phyloP scores from a whole-genome alignment of 176 grass and related monocot species.

The Avena sativa region DNA sequence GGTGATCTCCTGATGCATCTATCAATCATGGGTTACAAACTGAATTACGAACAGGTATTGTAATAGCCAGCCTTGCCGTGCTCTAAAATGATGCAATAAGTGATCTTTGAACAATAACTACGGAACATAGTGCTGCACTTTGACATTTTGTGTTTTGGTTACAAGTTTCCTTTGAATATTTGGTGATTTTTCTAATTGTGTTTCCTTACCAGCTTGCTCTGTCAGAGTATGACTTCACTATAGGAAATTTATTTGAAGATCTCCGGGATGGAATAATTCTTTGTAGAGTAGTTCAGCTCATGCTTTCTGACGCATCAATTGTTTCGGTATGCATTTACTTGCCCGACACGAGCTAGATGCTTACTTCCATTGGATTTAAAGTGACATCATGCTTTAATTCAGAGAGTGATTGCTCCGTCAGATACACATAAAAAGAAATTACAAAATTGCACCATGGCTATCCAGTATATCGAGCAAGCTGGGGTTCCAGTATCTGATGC shows the following conservation, averaged over 20 bases:
- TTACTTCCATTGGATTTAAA: constrained; percentile 30
- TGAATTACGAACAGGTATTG: constrained; percentile 71
- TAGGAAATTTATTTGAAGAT: constrained; percentile 69
- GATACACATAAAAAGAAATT: constrained; percentile 69
- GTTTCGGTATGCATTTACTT: constrained; percentile 47
- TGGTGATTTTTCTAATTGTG: constrained; percentile 36
- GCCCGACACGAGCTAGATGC: not conserved
- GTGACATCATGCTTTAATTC: constrained; percentile 30
- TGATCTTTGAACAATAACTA: not conserved
- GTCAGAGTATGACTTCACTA: constrained; percentile 69
- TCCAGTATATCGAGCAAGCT: constrained; percentile 56
- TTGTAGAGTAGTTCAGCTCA: constrained; percentile 68
- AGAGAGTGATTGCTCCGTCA: constrained; percentile 65
- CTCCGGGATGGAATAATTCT: constrained; percentile 71
- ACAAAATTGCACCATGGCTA: constrained; percentile 57
- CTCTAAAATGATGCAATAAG: constrained; percentile 7
- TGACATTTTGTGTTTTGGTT: constrained; percentile 17
- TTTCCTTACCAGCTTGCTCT: constrained; percentile 52
- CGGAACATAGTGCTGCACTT: not conserved
- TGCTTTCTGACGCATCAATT: constrained; percentile 58
- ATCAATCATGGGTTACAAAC: constrained; percentile 53
- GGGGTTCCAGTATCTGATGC: constrained; percentile 53
- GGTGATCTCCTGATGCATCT: constrained; percentile 74
- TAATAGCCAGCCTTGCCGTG: not conserved
- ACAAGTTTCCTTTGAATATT: constrained; percentile 20